phyloP scores from a whole-genome alignment of 352 stramenopile genomes.

The Globisporangium barbulae region DNA sequence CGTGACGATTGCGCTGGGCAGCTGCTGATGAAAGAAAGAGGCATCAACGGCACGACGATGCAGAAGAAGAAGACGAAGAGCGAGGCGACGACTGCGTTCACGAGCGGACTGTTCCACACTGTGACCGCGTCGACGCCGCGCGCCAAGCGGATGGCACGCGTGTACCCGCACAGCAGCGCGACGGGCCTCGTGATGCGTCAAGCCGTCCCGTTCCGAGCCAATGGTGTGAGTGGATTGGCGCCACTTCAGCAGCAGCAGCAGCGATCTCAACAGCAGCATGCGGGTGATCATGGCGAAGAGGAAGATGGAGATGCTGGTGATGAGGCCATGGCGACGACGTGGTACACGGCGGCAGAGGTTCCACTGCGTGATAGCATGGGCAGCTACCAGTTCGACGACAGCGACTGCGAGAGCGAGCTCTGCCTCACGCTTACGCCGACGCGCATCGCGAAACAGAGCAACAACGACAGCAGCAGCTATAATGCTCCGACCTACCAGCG shows the following conservation, averaged over 20 bases:
- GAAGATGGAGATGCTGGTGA: not conserved
- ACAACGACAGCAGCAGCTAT: conserved; percentile 8
- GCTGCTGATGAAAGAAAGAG: not conserved
- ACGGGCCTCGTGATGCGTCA: not conserved
- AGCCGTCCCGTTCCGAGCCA: not conserved
- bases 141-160: conserved; percentile 28
- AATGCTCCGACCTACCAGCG: not conserved
- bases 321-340: not conserved
- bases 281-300: not conserved
- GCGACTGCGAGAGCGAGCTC: conserved; percentile 8
- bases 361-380: not conserved
- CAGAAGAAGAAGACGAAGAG: not conserved
- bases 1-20: not conserved
- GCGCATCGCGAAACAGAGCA: not conserved
- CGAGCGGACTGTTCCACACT: conserved; percentile 37
- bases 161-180: conserved; percentile 22
- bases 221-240: not conserved
- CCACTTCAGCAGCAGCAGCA: not conserved
- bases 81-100: not conserved
- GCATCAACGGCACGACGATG: not conserved
- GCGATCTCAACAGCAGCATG: conserved; percentile 1
- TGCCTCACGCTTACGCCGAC: conserved; percentile 7
- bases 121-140: conserved; percentile 54
- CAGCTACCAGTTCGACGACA: conserved; percentile 7
- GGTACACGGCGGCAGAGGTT: not conserved